These are phyloP conservation scores for Geopyxis carbonaria DNA, from an alignment of 495 filamentous ascomycete genomes.

Conservation along the genomic window DNA sequence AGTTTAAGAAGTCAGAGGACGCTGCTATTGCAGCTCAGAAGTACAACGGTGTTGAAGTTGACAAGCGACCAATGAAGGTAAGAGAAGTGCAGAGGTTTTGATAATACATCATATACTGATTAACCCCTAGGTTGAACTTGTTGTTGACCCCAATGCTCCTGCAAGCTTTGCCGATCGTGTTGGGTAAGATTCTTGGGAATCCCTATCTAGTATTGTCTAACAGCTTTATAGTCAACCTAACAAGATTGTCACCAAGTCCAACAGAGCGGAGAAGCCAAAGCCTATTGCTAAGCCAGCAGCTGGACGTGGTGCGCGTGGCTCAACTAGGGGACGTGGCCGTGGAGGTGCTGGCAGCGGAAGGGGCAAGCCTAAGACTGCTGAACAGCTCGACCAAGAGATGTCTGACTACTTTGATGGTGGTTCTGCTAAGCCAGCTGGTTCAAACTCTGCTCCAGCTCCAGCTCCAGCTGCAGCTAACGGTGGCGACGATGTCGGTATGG, in stretches of 20 bases:
- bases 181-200: conserved; percentile 35
- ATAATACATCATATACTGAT: conserved; percentile 4
- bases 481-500: conserved; percentile 30
- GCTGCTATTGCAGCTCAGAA: conserved; percentile 63
- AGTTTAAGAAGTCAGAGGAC: conserved; percentile 58
- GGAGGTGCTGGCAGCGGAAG: conserved; percentile 35
- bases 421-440: conserved; percentile 21
- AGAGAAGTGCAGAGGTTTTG: conserved; percentile 5
- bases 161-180: conserved; percentile 70
- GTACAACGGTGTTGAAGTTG: conserved; percentile 77
- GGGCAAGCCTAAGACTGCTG: conserved; percentile 64
- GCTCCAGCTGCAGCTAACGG: conserved; percentile 31
- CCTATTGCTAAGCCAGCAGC: conserved; percentile 26
- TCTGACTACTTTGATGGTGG: conserved; percentile 59
- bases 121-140: conserved; percentile 61
- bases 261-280: conserved; percentile 40
- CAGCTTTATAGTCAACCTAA: conserved; percentile 39
- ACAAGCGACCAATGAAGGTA: conserved; percentile 83
- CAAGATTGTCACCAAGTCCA: conserved; percentile 27
- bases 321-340: conserved; percentile 33
- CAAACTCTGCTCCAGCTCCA: conserved; percentile 26
- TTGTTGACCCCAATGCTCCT: conserved; percentile 58
- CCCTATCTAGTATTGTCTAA: conserved; percentile 21
- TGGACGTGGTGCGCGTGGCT: conserved; percentile 31
- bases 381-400: conserved; percentile 91